Percentiles rank a stretch among this genome's conserved stretches.
Conservation (phyloP, 805 yeast genomes). For the Yarrowia sp. region DNA sequence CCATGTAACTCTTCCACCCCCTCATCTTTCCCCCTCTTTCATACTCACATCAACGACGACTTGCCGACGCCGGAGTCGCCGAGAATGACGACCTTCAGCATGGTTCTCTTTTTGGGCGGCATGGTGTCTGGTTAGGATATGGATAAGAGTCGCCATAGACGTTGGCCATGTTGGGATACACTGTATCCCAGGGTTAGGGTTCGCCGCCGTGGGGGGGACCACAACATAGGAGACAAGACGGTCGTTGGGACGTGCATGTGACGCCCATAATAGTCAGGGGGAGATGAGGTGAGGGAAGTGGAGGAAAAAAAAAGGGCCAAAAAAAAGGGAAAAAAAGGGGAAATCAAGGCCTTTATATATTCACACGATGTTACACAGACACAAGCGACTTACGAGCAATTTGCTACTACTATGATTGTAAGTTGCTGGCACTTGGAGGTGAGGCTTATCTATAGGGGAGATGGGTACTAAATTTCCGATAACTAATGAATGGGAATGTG, state of each 20-base stretch:
- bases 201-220: conserved; percentile 12
- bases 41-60: conserved; percentile 77
- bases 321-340: neutral
- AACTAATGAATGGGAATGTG: too few species aligned
- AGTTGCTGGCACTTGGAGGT: too few species aligned
- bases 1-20: too few species aligned
- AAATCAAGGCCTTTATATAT: neutral
- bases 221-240: conserved; percentile 1
- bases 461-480: too few species aligned
- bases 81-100: conserved; percentile 79
- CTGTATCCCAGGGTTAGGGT: conserved; percentile 17
- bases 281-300: neutral
- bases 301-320: neutral
- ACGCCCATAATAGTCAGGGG: conserved; percentile 3
- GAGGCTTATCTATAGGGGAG: too few species aligned
- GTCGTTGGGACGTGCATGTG: conserved; percentile 18
- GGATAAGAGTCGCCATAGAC: neutral
- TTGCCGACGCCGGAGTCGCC: conserved; percentile 99
- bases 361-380: too few species aligned
- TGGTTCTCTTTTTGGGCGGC: conserved; percentile 50
- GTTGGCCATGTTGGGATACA: conserved; percentile 33
- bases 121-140: conserved; percentile 5
- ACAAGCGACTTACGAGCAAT: too few species aligned
- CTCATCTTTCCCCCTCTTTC: neutral
- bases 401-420: too few species aligned